Percentiles rank a stretch among this genome's conserved stretches.
phyloP scores from a whole-genome alignment of 805 yeast species.

The Grigorovia transvaalensis region DNA sequence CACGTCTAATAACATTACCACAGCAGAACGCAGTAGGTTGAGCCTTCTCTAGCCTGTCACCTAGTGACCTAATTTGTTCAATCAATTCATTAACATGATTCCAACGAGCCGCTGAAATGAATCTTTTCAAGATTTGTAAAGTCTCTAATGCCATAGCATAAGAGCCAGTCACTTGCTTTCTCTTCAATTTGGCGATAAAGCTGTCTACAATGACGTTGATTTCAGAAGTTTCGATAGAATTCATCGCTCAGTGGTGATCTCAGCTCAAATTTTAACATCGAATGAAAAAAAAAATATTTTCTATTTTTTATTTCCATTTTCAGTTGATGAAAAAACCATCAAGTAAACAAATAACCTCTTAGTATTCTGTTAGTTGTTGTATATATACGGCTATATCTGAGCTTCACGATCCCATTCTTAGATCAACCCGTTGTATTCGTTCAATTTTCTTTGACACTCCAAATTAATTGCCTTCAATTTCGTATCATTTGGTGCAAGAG shows the following conservation, averaged over 20 bases:
- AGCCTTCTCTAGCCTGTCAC: slow-evolving; percentile 58
- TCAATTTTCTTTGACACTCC: slow-evolving; percentile 20
- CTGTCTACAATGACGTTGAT: slow-evolving; percentile 19
- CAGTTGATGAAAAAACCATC: too few species aligned
- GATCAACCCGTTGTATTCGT: slow-evolving; percentile 20
- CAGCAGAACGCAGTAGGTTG: slow-evolving; percentile 83
- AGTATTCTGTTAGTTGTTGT: too few species aligned
- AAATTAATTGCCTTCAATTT: slow-evolving; percentile 20
- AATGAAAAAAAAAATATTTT: too few species aligned
- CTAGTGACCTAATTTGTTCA: slow-evolving; percentile 60
- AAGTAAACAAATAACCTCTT: too few species aligned
- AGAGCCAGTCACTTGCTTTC: slow-evolving; percentile 77
- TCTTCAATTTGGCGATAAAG: slow-evolving; percentile 52
- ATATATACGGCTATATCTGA: too few species aligned
- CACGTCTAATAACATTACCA: slow-evolving; percentile 86
- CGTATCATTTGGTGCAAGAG: slow-evolving; percentile 46
- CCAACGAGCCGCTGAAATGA: slow-evolving; percentile 87
- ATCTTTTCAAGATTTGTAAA: slow-evolving; percentile 77
- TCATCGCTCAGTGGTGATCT: not conserved
- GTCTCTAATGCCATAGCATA: slow-evolving; percentile 77
- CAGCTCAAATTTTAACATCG: too few species aligned
- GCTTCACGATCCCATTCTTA: not conserved
- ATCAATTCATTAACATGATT: slow-evolving; percentile 63
- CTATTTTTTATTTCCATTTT: too few species aligned
- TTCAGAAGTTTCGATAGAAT: not conserved